These are phyloP conservation scores for Macrotyloma uniflorum DNA, from an alignment of 306 rosid genomes.

Conservation along the genomic window DNA sequence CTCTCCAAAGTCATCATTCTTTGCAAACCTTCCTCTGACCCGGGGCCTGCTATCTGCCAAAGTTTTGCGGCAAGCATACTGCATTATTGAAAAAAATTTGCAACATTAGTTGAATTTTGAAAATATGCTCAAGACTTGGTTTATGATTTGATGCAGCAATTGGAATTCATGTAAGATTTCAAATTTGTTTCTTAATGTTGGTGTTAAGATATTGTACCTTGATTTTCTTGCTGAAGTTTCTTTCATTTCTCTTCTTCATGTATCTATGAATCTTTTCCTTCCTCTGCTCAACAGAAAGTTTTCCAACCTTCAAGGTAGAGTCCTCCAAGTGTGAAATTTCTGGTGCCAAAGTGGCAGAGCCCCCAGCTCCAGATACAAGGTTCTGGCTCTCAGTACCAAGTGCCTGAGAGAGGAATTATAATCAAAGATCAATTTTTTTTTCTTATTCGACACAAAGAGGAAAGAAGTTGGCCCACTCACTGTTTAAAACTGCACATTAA, in stretches of 20 bases:
- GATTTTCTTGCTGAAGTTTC: constrained; percentile 98
- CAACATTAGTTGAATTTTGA: constrained; percentile 28
- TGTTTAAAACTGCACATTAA: constrained; percentile 1
- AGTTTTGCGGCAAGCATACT: constrained; percentile 98
- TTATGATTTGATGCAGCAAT: neutral
- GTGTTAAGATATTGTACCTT: constrained; percentile 54
- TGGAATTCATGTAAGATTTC: constrained; percentile 11
- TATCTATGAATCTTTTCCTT: constrained; percentile 94
- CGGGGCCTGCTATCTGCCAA: constrained; percentile 96
- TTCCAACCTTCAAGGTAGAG: constrained; percentile 79
- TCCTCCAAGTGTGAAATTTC: constrained; percentile 87
- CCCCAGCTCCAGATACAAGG: constrained; percentile 63
- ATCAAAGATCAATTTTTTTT: constrained; percentile 10
- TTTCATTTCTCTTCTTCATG: constrained; percentile 92
- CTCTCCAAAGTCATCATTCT: constrained; percentile 93
- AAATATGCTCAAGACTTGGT: neutral
- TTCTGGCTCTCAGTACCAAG: constrained; percentile 69
- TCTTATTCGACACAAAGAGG: constrained; percentile 21
- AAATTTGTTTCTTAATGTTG: neutral
- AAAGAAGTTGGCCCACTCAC: constrained; percentile 21
- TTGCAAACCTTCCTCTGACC: constrained; percentile 96
- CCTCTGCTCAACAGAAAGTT: constrained; percentile 90
- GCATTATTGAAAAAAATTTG: constrained; percentile 29
- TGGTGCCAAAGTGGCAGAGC: constrained; percentile 62
- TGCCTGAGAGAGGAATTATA: constrained; percentile 48